Base-by-base conservation (phyloP, 805 yeast species). In the Ogataea saltuana region DNA sequence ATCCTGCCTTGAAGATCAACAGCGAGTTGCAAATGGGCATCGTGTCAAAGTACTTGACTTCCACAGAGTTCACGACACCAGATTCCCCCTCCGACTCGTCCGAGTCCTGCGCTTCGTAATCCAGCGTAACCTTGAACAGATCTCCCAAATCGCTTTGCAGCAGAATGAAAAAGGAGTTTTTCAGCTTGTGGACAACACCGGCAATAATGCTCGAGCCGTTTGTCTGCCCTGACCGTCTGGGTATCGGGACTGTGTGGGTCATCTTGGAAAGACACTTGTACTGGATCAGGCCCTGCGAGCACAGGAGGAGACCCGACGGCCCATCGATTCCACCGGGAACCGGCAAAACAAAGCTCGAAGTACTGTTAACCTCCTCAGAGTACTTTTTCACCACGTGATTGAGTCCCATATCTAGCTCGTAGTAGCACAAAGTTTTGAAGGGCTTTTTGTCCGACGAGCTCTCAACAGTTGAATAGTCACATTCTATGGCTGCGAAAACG, bases 331-430 rank as follows among this genome's bases (percentile, higher is more conserved):
- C 83, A 3, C 83, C 86, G 0, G 97, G 96, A 12, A 89, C 69
- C 0, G 83, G 69, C n/a, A 88, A 48, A 6, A 90, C 46, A 42
- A 75, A 68, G 48, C 72, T 77, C 1, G 90, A 68, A 1, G 72
- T 45, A 18, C 50, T 51, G 1, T 64, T 56, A 2, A 79, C 62
- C 6, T 48, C 58, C 31, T 61, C 72, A n/a, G 74, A 58, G 64
- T 64, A 72, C 50, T 71, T 72, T 44, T 74, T 75, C 1, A 85
- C 71, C 2, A 90, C 76, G 58, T 84, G 85, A 56, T 90, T 90
- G 35, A 91, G 67, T 1, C 97, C 97, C 30, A 87, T 72, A 60
- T 93, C 97, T 19, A 90, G 65, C 56, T 88, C 91, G 64, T 91
- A 91, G 59, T 78, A 85, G 3, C 78, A 75, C 40, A 91, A 67